Base-by-base conservation (phyloP, 2,329 filamentous ascomycete genomes). In the Xylariales sp. region DNA sequence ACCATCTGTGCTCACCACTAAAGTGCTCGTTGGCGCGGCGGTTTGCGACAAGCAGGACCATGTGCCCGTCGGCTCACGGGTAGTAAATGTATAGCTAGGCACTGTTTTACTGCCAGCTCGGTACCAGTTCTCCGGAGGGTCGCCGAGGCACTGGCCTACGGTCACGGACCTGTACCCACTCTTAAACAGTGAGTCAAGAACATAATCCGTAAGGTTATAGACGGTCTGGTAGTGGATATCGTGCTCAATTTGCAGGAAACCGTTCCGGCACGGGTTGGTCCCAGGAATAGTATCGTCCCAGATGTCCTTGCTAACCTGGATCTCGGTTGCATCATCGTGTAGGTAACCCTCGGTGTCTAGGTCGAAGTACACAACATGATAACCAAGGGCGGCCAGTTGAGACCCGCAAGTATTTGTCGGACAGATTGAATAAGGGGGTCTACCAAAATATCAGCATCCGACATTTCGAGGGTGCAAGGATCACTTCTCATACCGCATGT, bases 91-190 rank as follows among this genome's bases (percentile, higher is more conserved):
- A 53, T 78, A 78, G 6, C 65, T 69, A 4, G 76, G 74, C 34
- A 77, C 73, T 14, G 61, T 0, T 43, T 72, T 72, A 39, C 71
- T 73, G 23, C 76, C 77, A 39, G 75, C 72, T 43, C 86, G 84
- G 75, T 89, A 89, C 87, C 86, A 89, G 72, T 83, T 81, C 56
- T 78, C 79, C 3, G 73, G 69, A 16, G 84, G 78, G 69, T 89
- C 85, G 16, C 83, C 81, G 14, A 89, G 78, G 72, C 86, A 89
- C 71, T 87, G 81, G 3, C 86, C 87, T 5, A 88, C 83, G 3
- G 86, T 86, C 43, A 87, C 86, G 62, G 81, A 81, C 52, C 74
- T 72, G 67, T 81, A 83, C 1, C 84, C 85, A 41, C 81, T 77
- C 5, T 71, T 71, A 57, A 80, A 78, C 12, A 87, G 78, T 30